A percentile compares a stretch with the other conserved stretches of the same genome.
Evolutionary conservation across 1,284 basidiomycete genomes (phyloP).

Genomic region (Heterobasidion annosum): DNA sequence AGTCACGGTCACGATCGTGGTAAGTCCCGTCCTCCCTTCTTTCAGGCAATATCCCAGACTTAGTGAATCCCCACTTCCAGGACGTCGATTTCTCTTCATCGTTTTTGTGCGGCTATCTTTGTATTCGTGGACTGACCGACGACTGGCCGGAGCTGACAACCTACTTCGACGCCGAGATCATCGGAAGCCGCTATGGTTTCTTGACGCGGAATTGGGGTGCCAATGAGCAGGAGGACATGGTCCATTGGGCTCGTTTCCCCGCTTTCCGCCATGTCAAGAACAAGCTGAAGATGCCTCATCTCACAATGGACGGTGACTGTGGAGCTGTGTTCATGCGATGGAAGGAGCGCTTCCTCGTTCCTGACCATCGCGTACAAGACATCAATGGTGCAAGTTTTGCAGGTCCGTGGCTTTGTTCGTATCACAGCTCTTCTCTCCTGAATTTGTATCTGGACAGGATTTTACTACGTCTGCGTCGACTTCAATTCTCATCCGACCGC

Average conservation of each 20-base stretch:
- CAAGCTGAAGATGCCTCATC: conserved; percentile 65
- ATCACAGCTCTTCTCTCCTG: conserved; percentile 5
- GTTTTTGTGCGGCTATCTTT: conserved; percentile 80
- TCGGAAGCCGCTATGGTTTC: conserved; percentile 82
- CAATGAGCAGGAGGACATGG: conserved; percentile 79
- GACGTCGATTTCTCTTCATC: conserved; percentile 79
- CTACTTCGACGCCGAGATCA: conserved; percentile 92
- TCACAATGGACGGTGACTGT: conserved; percentile 70
- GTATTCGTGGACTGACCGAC: conserved; percentile 82
- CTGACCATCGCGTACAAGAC: conserved; percentile 88
- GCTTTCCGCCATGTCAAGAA: conserved; percentile 75
- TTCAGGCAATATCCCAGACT: neutral
- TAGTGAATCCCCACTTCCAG: conserved; percentile 24
- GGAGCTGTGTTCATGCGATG: conserved; percentile 89
- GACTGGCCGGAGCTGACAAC: conserved; percentile 59
- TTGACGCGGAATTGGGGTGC: conserved; percentile 83
- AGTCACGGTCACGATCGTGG: conserved; percentile 74
- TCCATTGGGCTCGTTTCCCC: conserved; percentile 87
- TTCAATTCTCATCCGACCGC: conserved; percentile 48
- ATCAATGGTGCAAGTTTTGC: conserved; percentile 95
- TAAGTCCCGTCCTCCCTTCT: conserved; percentile 28
- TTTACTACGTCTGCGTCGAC: conserved; percentile 84
- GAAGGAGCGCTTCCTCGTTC: conserved; percentile 95
- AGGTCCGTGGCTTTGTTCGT: conserved; percentile 38
- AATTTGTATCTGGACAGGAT: conserved; percentile 35